These are phyloP conservation scores for Niebla homalea DNA, from an alignment of 495 filamentous ascomycete species.

Conservation along the genomic window DNA sequence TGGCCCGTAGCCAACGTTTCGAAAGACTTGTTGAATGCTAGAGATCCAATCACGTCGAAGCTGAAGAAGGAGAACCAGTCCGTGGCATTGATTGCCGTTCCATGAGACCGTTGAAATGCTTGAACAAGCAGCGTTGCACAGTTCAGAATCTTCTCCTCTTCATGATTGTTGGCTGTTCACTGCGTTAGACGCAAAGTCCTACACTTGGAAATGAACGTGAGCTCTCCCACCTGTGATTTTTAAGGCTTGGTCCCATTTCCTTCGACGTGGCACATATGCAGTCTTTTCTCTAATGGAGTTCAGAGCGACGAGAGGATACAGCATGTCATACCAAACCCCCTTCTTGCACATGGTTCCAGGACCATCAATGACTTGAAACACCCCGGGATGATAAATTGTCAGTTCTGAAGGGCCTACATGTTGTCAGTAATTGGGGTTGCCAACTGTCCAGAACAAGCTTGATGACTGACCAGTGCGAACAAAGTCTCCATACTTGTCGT, in stretches of 20 bases:
- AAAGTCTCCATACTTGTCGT: conserved; percentile 27
- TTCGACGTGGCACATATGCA: conserved; percentile 21
- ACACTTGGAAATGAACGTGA: too few relatives aligned
- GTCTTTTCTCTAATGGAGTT: conserved; percentile 23
- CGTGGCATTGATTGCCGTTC: conserved; percentile 20
- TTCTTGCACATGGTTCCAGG: conserved; percentile 22
- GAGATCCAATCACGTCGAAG: conserved; percentile 37
- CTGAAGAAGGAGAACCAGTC: conserved; percentile 31
- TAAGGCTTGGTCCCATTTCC: conserved; percentile 20
- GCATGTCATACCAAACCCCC: conserved; percentile 33
- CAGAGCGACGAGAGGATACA: conserved; percentile 24
- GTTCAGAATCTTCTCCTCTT: too few relatives aligned
- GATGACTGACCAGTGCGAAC: conserved; percentile 23
- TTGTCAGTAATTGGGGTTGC: too few relatives aligned
- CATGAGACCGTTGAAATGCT: background rate
- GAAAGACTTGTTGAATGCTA: conserved; percentile 34
- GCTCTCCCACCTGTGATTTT: too few relatives aligned
- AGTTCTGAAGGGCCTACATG: conserved; percentile 20
- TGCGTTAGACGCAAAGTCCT: too few relatives aligned
- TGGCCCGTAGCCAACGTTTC: conserved; percentile 24
- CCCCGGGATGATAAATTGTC: conserved; percentile 24
- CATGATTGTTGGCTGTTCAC: too few relatives aligned
- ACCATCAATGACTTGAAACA: conserved; percentile 21
- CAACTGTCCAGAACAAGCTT: too few relatives aligned
- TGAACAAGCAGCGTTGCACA: too few relatives aligned